Conservation (phyloP, 1,284 basidiomycete genomes). For the Thecaphora frezii region DNA sequence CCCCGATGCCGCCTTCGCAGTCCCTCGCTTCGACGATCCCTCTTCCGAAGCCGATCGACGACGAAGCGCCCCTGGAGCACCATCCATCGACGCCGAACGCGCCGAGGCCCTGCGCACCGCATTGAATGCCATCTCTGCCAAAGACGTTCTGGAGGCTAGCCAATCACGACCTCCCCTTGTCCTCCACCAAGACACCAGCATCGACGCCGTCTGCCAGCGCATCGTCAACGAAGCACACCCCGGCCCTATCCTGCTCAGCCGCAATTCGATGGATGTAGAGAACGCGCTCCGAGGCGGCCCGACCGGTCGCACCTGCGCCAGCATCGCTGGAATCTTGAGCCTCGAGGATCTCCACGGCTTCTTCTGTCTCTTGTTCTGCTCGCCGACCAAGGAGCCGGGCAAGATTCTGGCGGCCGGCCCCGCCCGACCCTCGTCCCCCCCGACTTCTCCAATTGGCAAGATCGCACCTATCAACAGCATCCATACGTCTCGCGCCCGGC, state of each 20-base stretch:
- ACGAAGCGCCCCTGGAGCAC: neutral
- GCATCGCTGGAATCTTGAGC: slow-evolving; percentile 18
- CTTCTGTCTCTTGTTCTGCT: slow-evolving; percentile 23
- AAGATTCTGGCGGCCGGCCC: neutral
- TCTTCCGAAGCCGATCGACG: neutral
- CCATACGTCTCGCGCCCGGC: too few species aligned
- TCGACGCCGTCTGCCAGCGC: slow-evolving; percentile 24
- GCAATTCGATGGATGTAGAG: too few species aligned
- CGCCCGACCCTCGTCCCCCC: slow-evolving; percentile 19
- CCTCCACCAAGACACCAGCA: slow-evolving; percentile 9
- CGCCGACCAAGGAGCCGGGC: slow-evolving; percentile 1
- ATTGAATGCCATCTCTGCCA: slow-evolving; percentile 7
- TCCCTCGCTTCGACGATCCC: neutral
- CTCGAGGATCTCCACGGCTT: slow-evolving; percentile 29
- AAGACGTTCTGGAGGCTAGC: slow-evolving; percentile 18
- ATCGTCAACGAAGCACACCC: slow-evolving; percentile 12
- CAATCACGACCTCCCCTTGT: slow-evolving; percentile 15
- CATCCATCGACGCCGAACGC: neutral
- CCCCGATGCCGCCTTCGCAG: neutral
- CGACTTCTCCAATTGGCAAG: slow-evolving; percentile 9
- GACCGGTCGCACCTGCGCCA: too few species aligned
- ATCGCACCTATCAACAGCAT: neutral
- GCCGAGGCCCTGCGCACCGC: neutral
- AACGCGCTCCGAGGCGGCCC: too few species aligned
- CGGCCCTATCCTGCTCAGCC: slow-evolving; percentile 27